Percentiles rank a stretch among this genome's conserved stretches.
phyloP scores from a whole-genome alignment of 805 yeast species.

The Brettanomyces anomalus region DNA sequence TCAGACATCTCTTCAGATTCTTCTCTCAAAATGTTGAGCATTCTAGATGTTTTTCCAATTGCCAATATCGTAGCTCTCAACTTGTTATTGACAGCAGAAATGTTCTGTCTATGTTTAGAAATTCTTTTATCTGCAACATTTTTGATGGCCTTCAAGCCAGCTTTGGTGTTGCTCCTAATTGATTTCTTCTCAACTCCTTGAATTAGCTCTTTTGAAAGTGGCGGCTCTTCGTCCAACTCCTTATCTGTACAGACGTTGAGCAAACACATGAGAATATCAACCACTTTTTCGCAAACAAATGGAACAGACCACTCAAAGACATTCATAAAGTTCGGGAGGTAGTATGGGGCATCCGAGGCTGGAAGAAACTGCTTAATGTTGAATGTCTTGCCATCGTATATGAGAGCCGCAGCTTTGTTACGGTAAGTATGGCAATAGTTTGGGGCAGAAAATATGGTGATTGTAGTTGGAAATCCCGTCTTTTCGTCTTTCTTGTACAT shows the following conservation, averaged over 20 bases:
- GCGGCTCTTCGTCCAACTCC: conserved; percentile 5
- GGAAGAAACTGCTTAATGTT: conserved; percentile 88
- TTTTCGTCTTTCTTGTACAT: conserved; percentile 79
- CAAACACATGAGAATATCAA: conserved; percentile 84
- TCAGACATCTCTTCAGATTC: conserved; percentile 82
- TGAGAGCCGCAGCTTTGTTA: conserved; percentile 88
- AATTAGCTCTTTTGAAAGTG: not conserved
- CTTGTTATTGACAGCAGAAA: conserved; percentile 19
- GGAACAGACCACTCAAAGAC: conserved; percentile 96
- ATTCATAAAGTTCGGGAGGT: conserved; percentile 96
- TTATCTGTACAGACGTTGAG: conserved; percentile 52
- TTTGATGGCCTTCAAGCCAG: not conserved
- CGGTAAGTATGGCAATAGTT: conserved; percentile 85
- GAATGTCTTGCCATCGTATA: conserved; percentile 86
- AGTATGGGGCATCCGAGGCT: conserved; percentile 80
- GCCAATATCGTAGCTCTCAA: conserved; percentile 80
- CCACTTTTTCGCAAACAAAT: conserved; percentile 90
- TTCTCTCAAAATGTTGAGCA: conserved; percentile 82
- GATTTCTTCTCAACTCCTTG: not conserved
- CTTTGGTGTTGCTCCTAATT: not conserved
- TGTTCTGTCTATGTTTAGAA: not conserved
- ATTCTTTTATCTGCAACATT: not conserved
- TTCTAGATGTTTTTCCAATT: conserved; percentile 85
- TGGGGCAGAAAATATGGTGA: conserved; percentile 92
- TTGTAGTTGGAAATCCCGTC: conserved; percentile 79